These are phyloP conservation scores for Paramecium sexaurelia DNA, from an alignment of 73 alveolate species.

Conservation along the genomic window DNA sequence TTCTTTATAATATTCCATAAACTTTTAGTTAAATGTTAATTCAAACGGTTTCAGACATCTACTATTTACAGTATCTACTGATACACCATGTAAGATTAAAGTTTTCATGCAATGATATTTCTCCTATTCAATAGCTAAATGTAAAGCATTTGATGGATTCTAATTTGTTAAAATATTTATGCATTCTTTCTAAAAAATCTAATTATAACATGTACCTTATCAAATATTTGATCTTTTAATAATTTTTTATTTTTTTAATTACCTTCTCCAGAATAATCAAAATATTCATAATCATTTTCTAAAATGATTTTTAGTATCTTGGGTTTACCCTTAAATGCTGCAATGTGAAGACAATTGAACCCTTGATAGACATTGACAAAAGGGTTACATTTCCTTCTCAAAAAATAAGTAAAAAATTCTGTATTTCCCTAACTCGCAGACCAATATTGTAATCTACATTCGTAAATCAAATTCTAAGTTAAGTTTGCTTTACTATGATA, in stretches of 20 bases:
- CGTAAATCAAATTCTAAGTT: background rate
- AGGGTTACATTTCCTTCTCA: conserved; percentile 1
- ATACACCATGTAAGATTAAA: background rate
- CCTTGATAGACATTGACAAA: background rate
- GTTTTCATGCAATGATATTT: conserved; percentile 27
- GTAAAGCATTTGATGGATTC: conserved; percentile 30
- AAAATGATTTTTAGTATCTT: conserved; percentile 7
- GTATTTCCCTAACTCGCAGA: background rate
- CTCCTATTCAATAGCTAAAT: conserved; percentile 36
- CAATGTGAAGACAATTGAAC: conserved; percentile 29
- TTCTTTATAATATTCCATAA: background rate
- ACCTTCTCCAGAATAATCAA: background rate
- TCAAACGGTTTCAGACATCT: conserved; percentile 42
- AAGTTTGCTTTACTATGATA: background rate
- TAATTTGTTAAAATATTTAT: conserved; percentile 6
- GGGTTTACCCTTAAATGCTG: conserved; percentile 3
- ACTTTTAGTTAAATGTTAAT: background rate
- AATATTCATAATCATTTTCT: conserved; percentile 13
- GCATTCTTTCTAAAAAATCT: background rate
- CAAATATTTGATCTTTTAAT: background rate
- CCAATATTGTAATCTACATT: conserved; percentile 5
- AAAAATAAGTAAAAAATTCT: conserved; percentile 12
- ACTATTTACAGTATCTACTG: background rate
- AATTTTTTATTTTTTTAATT: background rate
- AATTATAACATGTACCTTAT: background rate